Evolutionary conservation across 768 basidiomycete genomes (phyloP).

Genomic region (Favolaschia claudopus): DNA sequence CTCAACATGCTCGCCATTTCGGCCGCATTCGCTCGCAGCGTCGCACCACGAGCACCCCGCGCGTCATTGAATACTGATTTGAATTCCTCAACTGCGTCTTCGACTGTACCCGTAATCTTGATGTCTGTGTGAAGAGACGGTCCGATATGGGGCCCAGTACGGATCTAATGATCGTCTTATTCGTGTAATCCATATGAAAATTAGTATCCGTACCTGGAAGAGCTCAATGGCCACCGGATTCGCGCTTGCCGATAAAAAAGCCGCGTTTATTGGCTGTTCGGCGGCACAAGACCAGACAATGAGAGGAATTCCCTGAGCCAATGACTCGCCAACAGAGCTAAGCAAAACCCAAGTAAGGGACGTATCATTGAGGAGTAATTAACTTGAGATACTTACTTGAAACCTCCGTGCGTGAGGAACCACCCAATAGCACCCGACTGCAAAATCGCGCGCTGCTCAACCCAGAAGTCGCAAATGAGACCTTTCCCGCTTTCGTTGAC

Average conservation of each 20-base stretch:
- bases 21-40: neutral
- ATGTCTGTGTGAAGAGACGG: neutral
- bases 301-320: constrained; percentile 10
- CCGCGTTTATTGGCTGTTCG: constrained; percentile 14
- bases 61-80: neutral
- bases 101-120: constrained; percentile 1
- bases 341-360: neutral
- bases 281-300: constrained; percentile 9
- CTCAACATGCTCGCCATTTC: neutral
- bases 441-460: constrained; percentile 7
- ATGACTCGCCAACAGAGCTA: constrained; percentile 8
- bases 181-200: neutral
- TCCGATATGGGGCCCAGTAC: neutral
- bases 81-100: constrained; percentile 5
- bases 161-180: neutral
- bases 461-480: constrained; percentile 13
- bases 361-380: neutral
- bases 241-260: neutral
- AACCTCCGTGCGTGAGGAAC: constrained; percentile 17
- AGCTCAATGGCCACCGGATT: constrained; percentile 6
- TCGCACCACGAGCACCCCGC: neutral
- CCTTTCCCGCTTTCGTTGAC: constrained; percentile 2
- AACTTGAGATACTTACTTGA: neutral
- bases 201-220: neutral
- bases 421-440: constrained; percentile 3